A percentile compares a stretch with the other conserved stretches of the same genome.
These are phyloP conservation scores for Clitoria ternatea DNA, from an alignment of 306 rosid genomes.

Conservation along the genomic window DNA sequence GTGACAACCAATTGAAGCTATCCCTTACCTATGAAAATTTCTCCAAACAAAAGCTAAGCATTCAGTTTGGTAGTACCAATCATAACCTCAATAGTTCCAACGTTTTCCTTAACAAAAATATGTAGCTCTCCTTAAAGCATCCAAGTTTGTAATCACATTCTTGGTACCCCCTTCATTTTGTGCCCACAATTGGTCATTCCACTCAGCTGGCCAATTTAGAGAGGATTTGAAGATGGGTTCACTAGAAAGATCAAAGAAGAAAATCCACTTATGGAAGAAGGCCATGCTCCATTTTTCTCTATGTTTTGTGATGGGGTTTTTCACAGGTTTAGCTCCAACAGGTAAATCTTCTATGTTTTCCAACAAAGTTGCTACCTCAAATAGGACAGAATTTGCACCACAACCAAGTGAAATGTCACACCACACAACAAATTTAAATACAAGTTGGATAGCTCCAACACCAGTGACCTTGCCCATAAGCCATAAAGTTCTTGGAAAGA, in stretches of 20 bases:
- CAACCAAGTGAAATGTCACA: conserved; percentile 32
- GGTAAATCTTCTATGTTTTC: conserved; percentile 49
- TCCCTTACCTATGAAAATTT: conserved; percentile 36
- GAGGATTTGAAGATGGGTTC: conserved; percentile 54
- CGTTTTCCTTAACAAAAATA: conserved; percentile 23
- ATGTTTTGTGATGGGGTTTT: conserved; percentile 88
- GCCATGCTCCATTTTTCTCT: conserved; percentile 77
- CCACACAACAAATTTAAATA: conserved; percentile 22
- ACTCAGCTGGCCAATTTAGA: conserved; percentile 6
- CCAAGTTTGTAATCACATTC: conserved; percentile 27
- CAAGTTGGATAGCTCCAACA: conserved; percentile 30
- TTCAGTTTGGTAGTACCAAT: conserved; percentile 52
- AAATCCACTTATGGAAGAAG: conserved; percentile 71
- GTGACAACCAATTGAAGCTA: conserved; percentile 58
- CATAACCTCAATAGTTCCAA: conserved; percentile 21
- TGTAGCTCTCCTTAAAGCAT: conserved; percentile 22
- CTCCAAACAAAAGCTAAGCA: conserved; percentile 20
- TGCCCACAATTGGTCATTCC: conserved; percentile 13
- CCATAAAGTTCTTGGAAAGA: conserved; percentile 7
- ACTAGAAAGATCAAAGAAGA: conserved; percentile 78
- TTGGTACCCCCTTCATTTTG: conserved; percentile 22
- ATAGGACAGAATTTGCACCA: conserved; percentile 34
- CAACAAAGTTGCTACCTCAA: conserved; percentile 21
- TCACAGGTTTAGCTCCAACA: conserved; percentile 87
- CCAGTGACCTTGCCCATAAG: conserved; percentile 20